Percentiles rank a stretch among this genome's conserved stretches.
phyloP scores from a whole-genome alignment of 805 yeast species.

The Pachysolen tannophilus region DNA sequence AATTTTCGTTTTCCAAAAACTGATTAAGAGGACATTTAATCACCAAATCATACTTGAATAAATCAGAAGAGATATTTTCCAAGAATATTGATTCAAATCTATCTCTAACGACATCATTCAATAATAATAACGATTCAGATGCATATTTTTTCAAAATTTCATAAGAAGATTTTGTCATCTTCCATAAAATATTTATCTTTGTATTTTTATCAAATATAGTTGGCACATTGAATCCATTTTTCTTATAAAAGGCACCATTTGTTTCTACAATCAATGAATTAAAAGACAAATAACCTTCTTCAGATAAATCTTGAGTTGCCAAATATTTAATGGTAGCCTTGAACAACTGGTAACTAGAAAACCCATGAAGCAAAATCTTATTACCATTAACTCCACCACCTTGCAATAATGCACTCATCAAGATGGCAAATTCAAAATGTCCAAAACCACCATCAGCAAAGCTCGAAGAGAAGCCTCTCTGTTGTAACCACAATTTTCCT shows the following conservation, averaged over 20 bases:
- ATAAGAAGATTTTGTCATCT: conserved; percentile 67
- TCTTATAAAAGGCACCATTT: conserved; percentile 36
- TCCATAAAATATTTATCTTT: conserved; percentile 75
- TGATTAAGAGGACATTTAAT: conserved; percentile 44
- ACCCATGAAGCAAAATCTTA: conserved; percentile 75
- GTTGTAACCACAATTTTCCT: conserved; percentile 86
- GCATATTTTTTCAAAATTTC: conserved; percentile 58
- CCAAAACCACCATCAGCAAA: conserved; percentile 76
- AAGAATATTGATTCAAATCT: conserved; percentile 75
- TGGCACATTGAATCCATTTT: conserved; percentile 62
- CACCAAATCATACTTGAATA: conserved; percentile 59
- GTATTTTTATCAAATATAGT: conserved; percentile 69
- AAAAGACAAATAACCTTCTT: conserved; percentile 60
- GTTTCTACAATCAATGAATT: conserved; percentile 44
- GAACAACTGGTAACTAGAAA: conserved; percentile 87
- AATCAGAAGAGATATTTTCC: conserved; percentile 42
- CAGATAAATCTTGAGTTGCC: conserved; percentile 68
- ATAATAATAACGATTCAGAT: conserved; percentile 50
- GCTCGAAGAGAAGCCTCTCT: conserved; percentile 69
- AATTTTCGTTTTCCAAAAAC: conserved; percentile 33
- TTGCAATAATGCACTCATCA: conserved; percentile 73
- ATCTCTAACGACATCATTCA: conserved; percentile 77
- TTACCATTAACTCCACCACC: conserved; percentile 79
- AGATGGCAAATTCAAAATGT: conserved; percentile 75
- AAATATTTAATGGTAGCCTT: conserved; percentile 79